Evolutionary conservation across 441 rosid genomes (phyloP), one percentile per base, ranked within the genome.

Genomic region (Brassica hybrid): DNA sequence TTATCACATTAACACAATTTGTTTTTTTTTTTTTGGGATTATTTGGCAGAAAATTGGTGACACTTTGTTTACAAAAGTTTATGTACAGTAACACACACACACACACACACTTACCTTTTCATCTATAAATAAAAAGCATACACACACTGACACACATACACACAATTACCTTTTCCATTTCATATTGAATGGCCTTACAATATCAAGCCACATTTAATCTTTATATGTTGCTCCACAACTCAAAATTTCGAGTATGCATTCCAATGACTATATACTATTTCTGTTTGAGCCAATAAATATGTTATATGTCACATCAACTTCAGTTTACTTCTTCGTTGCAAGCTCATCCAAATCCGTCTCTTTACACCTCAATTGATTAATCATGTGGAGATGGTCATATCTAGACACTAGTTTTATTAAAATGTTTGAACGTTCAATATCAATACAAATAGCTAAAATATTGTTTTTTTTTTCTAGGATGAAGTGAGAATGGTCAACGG

Each of bases 401-500:
- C n/a, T n/a, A n/a, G n/a, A n/a, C n/a, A n/a, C n/a, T n/a, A n/a
- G n/a, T n/a, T n/a, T n/a, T n/a, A n/a, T n/a, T n/a, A n/a, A n/a
- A n/a, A n/a, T n/a, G n/a, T 30, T 48, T 10, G 1, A 25, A 71
- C 57, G 10, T 60, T 13, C 7, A 62, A 25, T 2, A 60, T 32
- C 21, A 61, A 25, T 61, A 60, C 3, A 60, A 48, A 48, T 5
- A 7, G 0, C 23, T 43, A 34, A 10, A 60, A 50, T 67, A 48
- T 14, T 66, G 34, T n/a, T n/a, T n/a, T 25, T 66, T 10, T 21
- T 25, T 66, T 50, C 7, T 11, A 7, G 30, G 65, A 67, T 78
- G 27, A 67, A 52, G 78, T 12, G 16, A 68, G 75, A 62, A 73
- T 68, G 66, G 75, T 79, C 82, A 74, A 68, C 71, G 71, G 41